These are phyloP conservation scores for Garcileccinum viscosum DNA, from an alignment of 1,284 basidiomycete genomes.

Conservation along the genomic window DNA sequence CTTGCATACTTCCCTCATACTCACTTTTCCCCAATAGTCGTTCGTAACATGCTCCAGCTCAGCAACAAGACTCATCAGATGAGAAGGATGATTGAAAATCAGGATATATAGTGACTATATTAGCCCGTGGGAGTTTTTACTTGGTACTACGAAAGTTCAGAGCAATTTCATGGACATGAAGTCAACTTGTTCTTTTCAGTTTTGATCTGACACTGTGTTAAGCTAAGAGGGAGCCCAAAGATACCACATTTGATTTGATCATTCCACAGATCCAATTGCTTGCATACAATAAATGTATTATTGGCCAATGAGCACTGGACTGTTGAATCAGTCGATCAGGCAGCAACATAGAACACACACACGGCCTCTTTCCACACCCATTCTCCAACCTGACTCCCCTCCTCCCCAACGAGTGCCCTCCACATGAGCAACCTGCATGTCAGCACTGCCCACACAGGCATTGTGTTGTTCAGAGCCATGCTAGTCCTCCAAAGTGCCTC, in stretches of 20 bases:
- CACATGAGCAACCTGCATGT: slow-evolving; percentile 62
- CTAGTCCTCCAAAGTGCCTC: slow-evolving; percentile 53
- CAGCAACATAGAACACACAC: slow-evolving; percentile 6
- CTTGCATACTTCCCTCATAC: too few relatives aligned
- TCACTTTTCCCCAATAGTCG: too few relatives aligned
- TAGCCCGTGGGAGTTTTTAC: background rate
- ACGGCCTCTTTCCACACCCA: slow-evolving; percentile 49
- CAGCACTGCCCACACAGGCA: slow-evolving; percentile 55
- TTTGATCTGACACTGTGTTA: too few relatives aligned
- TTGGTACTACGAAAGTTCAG: background rate
- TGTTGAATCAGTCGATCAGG: background rate
- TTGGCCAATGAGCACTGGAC: background rate
- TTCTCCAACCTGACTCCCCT: slow-evolving; percentile 47
- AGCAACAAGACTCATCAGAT: slow-evolving; percentile 34
- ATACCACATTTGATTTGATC: background rate
- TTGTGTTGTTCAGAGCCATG: slow-evolving; percentile 35
- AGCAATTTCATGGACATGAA: background rate
- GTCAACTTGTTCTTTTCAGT: background rate
- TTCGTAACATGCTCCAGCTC: slow-evolving; percentile 32
- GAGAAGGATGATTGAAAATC: background rate
- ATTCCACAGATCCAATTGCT: background rate
- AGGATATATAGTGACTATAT: background rate
- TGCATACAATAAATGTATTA: background rate
- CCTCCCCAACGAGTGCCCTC: slow-evolving; percentile 50
- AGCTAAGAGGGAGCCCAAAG: background rate